Evolutionary conservation across 768 basidiomycete genomes (phyloP), one percentile per base, ranked within the genome.

Genomic region (Tricholoma sp.): DNA sequence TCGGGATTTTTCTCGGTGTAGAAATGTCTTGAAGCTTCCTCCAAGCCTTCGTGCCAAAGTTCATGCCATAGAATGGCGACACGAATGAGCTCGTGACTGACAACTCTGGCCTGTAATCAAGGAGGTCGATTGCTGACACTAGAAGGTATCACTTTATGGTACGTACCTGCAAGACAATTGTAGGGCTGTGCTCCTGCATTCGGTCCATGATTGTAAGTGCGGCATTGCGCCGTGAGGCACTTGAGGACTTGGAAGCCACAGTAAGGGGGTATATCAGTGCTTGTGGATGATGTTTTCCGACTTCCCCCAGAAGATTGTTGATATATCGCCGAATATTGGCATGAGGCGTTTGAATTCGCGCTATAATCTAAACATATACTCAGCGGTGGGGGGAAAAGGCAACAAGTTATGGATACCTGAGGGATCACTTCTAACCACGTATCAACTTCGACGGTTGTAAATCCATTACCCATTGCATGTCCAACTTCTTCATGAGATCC

Each of bases 51-150:
- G 64, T 98, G 94, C 97, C 97, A 99, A 61, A 94, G 77, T 70
- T 99, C 97, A 64, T 98, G 95, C 97, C 97, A 99, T 10, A 99
- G 76, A 59, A 99, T 98, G 6, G 97, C 96, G 6, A 98, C 92
- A 18, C 97, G 88, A 58, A 98, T 98, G 35, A 99, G 81, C 69
- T 99, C 97, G 29, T 90, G 86, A 67, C 92, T 92, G 70, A 99
- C 93, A 22, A 96, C 68, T 47, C 87, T 75, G 9, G 94, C 95
- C 85, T 94, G 59, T 19, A 41, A 24, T 10, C 5, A 45, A 27
- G n/a, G 31, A 49, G 4, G 39, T 59, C 19, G 51, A 39, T n/a
- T 47, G 11, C 55, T 21, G 31, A 47, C 39, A 41, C 27, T 22
- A 51, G 21, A 56, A 60, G 53, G n/a, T 29, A 16, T 11, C n/a